Base-by-base conservation (phyloP, 345 rosid species). In the Eucalyptus decipiens region DNA sequence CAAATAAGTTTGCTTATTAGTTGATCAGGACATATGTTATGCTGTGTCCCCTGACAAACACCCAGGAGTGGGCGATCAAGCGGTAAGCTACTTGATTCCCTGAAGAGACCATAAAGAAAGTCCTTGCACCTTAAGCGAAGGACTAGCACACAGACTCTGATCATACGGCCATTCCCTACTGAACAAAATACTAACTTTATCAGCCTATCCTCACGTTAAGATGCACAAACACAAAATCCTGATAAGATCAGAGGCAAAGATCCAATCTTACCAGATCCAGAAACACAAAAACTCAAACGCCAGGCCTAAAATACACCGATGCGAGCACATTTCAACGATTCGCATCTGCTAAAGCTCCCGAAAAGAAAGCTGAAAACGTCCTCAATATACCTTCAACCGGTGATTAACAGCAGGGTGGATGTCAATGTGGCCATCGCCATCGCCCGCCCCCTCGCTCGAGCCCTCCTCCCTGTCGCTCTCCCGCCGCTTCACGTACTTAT, bases 401-500 rank as follows among this genome's bases (percentile, higher is more conserved):
- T 97, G 99, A 93, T 98, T 96, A 37, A 98, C 99, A 8, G 99
- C 99, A 11, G 99, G 99, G 91, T 98, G 99, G 14, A 98, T 98
- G 92, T 96, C 99, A 15, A 98, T 97, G 54, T 94, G 98, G 89
- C 88, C 45, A 13, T 97, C 99, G 86, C 95, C 92, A 65, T 52
- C 91, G 26, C 94, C 92, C 62, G 76, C 51, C 21, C 92, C 94
- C 90, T 94, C 98, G 2, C 96, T 95, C 8, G 90, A 97, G 2
- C 96, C 97, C 13, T 89, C 97, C 8, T 90, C 99, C 89, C 96
- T 97, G 92, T 97, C 99, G 76, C 14, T 87, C 26, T 92, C 91
- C 90, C 95, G 97, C 92, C 99, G 94, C 92, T 93, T 95, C 28
- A 96, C 95, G 58, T 97, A 95, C 95, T 97, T 98, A 81, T 97